Base-by-base conservation (phyloP, 768 basidiomycete species). In the Kwoniella dendrophila region DNA sequence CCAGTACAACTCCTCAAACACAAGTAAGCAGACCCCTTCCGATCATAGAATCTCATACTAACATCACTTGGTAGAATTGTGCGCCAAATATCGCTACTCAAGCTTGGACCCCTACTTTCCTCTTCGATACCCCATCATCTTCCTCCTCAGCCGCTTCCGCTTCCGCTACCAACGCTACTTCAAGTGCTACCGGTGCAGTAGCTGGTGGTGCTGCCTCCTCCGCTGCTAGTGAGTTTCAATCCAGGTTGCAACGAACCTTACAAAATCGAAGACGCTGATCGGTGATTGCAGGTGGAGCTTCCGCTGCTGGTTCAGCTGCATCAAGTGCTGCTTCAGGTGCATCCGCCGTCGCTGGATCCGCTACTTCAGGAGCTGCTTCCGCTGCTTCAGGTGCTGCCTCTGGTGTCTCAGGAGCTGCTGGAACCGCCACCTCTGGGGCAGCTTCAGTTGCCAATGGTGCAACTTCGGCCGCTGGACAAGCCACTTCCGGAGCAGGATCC, bases 51-150 rank as follows among this genome's bases (percentile, higher is more conserved):
- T 43, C 7, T 24, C 4, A n/a, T 27, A 16, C 30, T 32, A 14
- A 56, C 54, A 51, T 51, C 30, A 14, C 36, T 44, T n/a, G 20
- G 11, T 11, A 57, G 44, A 59, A 60, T 45, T 70, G 69, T 24
- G 68, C 45, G 3, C 68, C 68, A 18, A 60, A 57, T 33, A 51
- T 67, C 34, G 41, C 51, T 45, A 26, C 38, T 18, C 64, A 70
- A 48, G 65, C 62, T 1, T 70, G 63, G 56, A 60, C 55, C 29
- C 59, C 61, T 20, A 67, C 45, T 24, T 51, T 70, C 52, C 54
- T 70, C 45, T 70, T 70, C 52, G 69, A 70, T 29, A 44, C 41
- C 7, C 22, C 45, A n/a, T 43, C 62, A 11, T 36, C 65, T 33
- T 53, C 56, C 27, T 34, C 55, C n/a, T 43, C 59, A 18, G 30